These are phyloP conservation scores for Hyaloscypha finlandica DNA, from an alignment of 495 filamentous ascomycete species.

Conservation along the genomic window DNA sequence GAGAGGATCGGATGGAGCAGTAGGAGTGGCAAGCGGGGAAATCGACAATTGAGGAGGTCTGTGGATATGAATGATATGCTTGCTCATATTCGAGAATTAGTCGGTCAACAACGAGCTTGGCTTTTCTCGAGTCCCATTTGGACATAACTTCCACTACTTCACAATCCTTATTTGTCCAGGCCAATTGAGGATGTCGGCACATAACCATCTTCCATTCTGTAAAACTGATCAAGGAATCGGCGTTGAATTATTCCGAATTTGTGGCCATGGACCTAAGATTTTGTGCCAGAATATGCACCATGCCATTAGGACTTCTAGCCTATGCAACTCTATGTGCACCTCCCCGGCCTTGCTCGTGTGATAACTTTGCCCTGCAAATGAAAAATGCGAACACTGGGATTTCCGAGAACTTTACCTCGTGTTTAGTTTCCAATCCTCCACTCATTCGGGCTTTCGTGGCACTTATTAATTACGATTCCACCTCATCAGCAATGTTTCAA, in stretches of 20 bases:
- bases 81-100: background rate
- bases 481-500: background rate
- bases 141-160: background rate
- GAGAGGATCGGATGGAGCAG: slow-evolving; percentile 21
- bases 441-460: background rate
- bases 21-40: background rate
- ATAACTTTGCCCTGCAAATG: background rate
- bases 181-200: background rate
- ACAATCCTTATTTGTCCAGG: background rate
- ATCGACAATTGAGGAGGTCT: slow-evolving; percentile 13
- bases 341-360: background rate
- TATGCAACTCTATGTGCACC: background rate
- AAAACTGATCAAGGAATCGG: background rate
- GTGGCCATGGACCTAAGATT: background rate
- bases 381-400: background rate
- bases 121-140: background rate
- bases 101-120: background rate
- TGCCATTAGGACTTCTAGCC: background rate
- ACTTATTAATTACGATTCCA: background rate
- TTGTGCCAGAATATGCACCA: background rate
- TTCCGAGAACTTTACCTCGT: background rate
- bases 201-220: background rate
- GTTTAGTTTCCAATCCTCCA: background rate
- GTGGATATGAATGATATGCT: slow-evolving; percentile 11
- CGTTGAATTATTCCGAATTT: background rate